Conservation (phyloP, 441 rosid species). For the Bruguiera hainesii region DNA sequence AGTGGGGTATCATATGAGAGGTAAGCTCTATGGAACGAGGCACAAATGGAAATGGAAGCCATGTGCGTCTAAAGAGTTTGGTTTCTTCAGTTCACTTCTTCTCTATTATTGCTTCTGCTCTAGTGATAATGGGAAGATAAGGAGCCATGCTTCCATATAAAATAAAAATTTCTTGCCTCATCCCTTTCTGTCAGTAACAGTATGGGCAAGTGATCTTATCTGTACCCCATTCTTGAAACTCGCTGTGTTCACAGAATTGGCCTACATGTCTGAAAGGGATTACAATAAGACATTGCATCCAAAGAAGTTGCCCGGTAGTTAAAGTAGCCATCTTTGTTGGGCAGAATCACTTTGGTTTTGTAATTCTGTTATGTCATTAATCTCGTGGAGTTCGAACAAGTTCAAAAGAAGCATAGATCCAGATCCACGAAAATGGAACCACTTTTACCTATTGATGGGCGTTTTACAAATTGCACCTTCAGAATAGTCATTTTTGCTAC, state of each 20-base stretch:
- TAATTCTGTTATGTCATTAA: not conserved
- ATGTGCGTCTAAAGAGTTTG: constrained; percentile 15
- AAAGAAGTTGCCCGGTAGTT: not conserved
- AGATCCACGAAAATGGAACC: too few relatives aligned
- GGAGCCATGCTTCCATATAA: constrained; percentile 37
- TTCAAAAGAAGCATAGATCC: not conserved
- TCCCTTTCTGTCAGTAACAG: constrained; percentile 20
- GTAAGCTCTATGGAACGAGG: constrained; percentile 34
- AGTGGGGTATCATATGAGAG: constrained; percentile 21
- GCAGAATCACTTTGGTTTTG: not conserved
- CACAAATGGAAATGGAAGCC: constrained; percentile 50
- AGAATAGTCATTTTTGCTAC: too few relatives aligned
- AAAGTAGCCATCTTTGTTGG: not conserved
- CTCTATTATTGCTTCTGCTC: not conserved
- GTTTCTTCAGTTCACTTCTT: constrained; percentile 3
- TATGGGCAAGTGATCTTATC: constrained; percentile 22
- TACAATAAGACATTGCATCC: not conserved
- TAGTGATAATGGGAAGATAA: constrained; percentile 4
- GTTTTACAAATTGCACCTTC: too few relatives aligned
- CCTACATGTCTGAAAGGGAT: not conserved
- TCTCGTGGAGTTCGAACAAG: not conserved
- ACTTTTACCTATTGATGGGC: too few relatives aligned
- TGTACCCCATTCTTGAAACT: not conserved
- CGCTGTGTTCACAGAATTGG: not conserved
- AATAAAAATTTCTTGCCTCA: constrained; percentile 31